Evolutionary conservation across 192 early-diverging fungal species (phyloP), one percentile per base, ranked within the genome.

Genomic region (Chytriomyces sp.): DNA sequence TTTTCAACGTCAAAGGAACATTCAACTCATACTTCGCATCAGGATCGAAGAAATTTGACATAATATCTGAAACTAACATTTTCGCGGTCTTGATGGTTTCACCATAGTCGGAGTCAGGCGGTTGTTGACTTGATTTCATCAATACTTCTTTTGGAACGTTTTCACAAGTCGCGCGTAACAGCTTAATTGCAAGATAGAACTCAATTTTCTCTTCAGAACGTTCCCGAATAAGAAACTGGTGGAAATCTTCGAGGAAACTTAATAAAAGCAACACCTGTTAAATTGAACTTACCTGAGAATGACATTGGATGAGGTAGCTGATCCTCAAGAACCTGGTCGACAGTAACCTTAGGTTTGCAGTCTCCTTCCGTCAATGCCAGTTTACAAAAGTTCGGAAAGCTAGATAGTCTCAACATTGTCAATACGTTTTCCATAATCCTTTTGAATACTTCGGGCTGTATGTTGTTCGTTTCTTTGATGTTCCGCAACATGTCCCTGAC

Each of bases 381-480:
- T 41, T 71, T 76, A n/a, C 58, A 19, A 66, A 77, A 77, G 39
- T 77, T 77, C 19, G 76, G 76, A 39, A 77, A 77, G 17, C 60
- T 58, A 8, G 58, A 64, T 30, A 65, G 52, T 17, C 69, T 57
- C 60, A 77, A 63, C 70, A 77, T 73, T 28, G 59, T 73, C 3
- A 56, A 58, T n/a, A 73, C 63, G 37, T 73, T 52, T 41, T 77
- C 70, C 31, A 77, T 10, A 56, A 72, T 64, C 17, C 30, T 56
- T 34, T 73, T 55, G 39, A 77, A 77, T 22, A 77, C 30, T 38
- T 77, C 76, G 7, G 76, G 76, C 44, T 77, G 76, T 19, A 60
- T 41, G 57, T 73, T 73, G 1, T 63, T 58, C 7, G 38, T 55
- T n/a, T 59, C 76, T n/a, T 58, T 59, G 19, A 73, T 34, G 22